Evolutionary conservation across 2,329 filamentous ascomycete species (phyloP).

Genomic region (Alternaria infectoria): DNA sequence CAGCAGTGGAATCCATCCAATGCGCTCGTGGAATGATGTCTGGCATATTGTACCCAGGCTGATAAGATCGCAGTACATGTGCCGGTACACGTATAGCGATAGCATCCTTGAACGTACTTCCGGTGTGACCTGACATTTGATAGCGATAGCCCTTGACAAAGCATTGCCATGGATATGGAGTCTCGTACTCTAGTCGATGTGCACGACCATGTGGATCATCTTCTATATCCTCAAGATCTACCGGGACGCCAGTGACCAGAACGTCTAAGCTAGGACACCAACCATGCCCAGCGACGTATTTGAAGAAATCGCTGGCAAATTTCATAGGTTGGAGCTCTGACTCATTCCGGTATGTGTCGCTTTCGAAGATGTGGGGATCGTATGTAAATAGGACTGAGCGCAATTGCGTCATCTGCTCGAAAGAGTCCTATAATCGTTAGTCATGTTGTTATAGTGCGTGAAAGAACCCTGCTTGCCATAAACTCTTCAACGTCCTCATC

Average conservation of each 20-base stretch:
- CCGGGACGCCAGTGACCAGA: neutral
- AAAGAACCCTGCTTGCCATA: neutral
- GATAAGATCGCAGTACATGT: constrained; percentile 1
- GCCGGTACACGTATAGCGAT: neutral
- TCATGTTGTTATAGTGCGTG: neutral
- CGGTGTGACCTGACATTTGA: too few species aligned
- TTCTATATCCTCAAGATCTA: neutral
- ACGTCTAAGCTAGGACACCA: neutral
- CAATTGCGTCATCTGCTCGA: neutral
- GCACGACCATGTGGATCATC: neutral
- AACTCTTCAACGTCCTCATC: neutral
- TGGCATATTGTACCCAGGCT: neutral
- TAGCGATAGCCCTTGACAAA: constrained; percentile 10
- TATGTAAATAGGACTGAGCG: neutral
- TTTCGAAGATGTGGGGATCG: neutral
- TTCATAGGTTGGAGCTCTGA: neutral
- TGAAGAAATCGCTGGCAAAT: neutral
- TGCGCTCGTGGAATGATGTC: constrained; percentile 1
- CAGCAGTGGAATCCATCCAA: neutral
- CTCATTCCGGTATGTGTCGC: neutral
- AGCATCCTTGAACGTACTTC: too few species aligned
- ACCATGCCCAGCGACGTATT: neutral
- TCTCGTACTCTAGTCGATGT: neutral
- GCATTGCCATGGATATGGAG: constrained; percentile 1
- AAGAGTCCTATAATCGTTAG: neutral